Percentiles rank a stretch among this genome's conserved stretches.
Evolutionary conservation across 495 filamentous ascomycete species (phyloP).

Genomic region (Penicillium subrubescens): DNA sequence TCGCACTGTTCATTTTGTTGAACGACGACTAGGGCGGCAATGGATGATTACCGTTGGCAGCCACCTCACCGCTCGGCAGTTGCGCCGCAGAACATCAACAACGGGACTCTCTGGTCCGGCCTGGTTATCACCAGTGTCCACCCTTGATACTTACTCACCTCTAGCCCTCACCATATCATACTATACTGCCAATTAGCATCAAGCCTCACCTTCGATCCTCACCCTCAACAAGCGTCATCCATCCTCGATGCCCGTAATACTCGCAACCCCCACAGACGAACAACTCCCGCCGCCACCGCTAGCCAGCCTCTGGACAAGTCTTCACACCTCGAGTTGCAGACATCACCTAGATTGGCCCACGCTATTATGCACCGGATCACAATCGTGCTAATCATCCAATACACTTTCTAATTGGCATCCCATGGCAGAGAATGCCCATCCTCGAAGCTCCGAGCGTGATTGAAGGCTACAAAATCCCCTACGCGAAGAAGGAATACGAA

Average conservation of each 20-base stretch:
- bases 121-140: neutral
- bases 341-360: neutral
- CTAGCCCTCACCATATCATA: neutral
- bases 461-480: neutral
- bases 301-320: neutral
- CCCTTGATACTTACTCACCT: neutral
- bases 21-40: neutral
- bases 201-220: neutral
- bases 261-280: neutral
- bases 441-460: neutral
- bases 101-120: neutral
- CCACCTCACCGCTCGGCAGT: neutral
- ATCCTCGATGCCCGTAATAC: neutral
- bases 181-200: neutral
- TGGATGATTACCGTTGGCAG: neutral
- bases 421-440: neutral
- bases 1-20: neutral
- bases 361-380: neutral
- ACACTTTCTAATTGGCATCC: no score
- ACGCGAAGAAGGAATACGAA: neutral
- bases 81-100: slow-evolving; percentile 2
- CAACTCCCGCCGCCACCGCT: neutral
- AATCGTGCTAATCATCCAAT: neutral
- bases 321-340: neutral
- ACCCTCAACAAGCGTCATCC: neutral